These are phyloP conservation scores for Plantago elongata DNA, from an alignment of 257 asterid species.

Conservation along the genomic window DNA sequence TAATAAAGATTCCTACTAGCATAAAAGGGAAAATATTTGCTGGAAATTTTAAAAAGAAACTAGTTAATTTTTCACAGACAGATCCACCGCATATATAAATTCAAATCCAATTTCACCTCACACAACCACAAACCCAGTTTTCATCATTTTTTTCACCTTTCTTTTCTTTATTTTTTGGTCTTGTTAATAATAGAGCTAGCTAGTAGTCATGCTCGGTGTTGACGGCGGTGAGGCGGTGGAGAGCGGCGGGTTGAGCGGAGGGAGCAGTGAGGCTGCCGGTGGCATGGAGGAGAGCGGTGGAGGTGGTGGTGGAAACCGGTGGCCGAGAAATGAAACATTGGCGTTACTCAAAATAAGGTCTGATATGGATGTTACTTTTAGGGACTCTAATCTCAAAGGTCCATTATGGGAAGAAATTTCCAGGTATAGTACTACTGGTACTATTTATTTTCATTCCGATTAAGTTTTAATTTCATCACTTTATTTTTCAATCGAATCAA, in stretches of 20 bases:
- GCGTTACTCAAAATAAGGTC: conserved; percentile 79
- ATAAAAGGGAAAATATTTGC: conserved; percentile 21
- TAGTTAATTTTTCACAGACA: conserved; percentile 50
- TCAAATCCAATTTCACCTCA: conserved; percentile 74
- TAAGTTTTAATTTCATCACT: conserved; percentile 3
- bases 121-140: conserved; percentile 33
- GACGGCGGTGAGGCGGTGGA: conserved; percentile 25
- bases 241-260: conserved; percentile 60
- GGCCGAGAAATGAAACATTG: conserved; percentile 95
- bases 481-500: neutral
- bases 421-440: conserved; percentile 34
- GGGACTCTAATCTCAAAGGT: conserved; percentile 86
- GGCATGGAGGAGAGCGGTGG: conserved; percentile 46
- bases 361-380: conserved; percentile 76
- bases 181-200: conserved; percentile 16
- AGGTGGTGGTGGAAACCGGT: conserved; percentile 56
- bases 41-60: conserved; percentile 10
- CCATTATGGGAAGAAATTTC: conserved; percentile 98
- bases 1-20: conserved; percentile 46
- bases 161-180: conserved; percentile 37
- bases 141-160: conserved; percentile 50
- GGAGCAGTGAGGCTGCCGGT: conserved; percentile 51
- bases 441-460: neutral
- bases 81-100: conserved; percentile 80
- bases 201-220: neutral